These are phyloP conservation scores for Phyllostachys edulis DNA, from an alignment of 176 grass and related monocot species.

Conservation along the genomic window DNA sequence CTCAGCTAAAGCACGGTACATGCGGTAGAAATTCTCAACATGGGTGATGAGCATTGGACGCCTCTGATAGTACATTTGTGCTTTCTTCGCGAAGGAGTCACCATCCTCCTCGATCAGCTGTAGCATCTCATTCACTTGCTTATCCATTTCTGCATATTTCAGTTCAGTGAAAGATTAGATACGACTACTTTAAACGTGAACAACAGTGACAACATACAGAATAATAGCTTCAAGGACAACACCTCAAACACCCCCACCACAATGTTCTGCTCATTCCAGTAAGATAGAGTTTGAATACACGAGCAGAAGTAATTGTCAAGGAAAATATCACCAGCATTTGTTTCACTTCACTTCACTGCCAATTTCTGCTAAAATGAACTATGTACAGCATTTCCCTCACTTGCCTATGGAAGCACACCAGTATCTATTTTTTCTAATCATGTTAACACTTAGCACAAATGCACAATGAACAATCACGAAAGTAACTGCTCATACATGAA, in stretches of 20 bases:
- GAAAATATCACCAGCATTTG: not conserved
- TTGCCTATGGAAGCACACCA: constrained; percentile 2
- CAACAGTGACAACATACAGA: not conserved
- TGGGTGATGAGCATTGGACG: constrained; percentile 59
- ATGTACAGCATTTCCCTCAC: not conserved
- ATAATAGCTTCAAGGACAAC: not conserved
- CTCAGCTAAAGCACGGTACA: constrained; percentile 74
- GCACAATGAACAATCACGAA: not conserved
- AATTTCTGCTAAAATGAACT: not conserved
- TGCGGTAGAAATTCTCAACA: constrained; percentile 67
- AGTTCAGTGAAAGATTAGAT: constrained; percentile 28
- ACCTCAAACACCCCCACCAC: not conserved
- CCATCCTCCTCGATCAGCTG: constrained; percentile 70
- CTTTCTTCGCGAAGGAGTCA: constrained; percentile 68
- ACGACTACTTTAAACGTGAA: not conserved
- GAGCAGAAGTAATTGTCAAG: not conserved
- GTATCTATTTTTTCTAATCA: not conserved
- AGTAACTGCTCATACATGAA: not conserved
- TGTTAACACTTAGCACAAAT: not conserved
- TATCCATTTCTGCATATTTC: constrained; percentile 68
- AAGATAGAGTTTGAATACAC: too few species aligned
- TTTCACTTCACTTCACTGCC: not conserved
- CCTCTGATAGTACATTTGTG: constrained; percentile 78
- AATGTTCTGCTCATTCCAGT: not conserved
- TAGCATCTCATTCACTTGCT: constrained; percentile 71